Base-by-base conservation (phyloP, 192 early-diverging fungal species). In the Spizellomyces sp. region DNA sequence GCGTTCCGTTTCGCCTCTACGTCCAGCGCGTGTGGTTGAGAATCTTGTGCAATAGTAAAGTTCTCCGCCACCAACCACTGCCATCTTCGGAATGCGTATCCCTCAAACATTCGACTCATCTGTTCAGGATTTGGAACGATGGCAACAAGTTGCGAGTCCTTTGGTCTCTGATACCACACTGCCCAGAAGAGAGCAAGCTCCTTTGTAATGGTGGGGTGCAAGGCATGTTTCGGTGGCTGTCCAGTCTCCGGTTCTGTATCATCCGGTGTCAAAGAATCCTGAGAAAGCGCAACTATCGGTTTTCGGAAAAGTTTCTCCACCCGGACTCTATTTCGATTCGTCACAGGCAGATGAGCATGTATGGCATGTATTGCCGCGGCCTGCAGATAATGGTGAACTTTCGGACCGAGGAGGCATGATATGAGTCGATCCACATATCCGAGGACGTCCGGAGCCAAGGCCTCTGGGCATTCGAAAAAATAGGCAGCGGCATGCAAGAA, bases 341-440 rank as follows among this genome's bases (percentile, higher is more conserved):
- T 84, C n/a, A 76, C 56, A 8, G 79, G 76, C 8, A 86, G 36
- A 56, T 80, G 63, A 19, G 44, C 45, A 15, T 73, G 58, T 8
- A 86, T 41, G 48, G 69, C 56, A 17, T 81, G 77, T 3, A 86
- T 56, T 2, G 71, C 80, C 6, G 78, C 73, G 44, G 68, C 67
- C 45, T 81, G 74, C 6, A 86, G 56, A 14, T 70, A 57, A 21
- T 41, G 72, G 67, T 69, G 68, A 5, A 54, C 70, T 46, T 69
- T 54, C 12, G 58, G 41, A 41, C 36, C 9, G 6, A 85, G 62
- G 8, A 86, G 50, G 8, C 45, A 10, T 5, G 36, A 8, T 8
- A 84, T 71, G 15, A 86, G 62, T 9, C 9, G 44, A 62, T 84
- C 85, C 22, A 86, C 47, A 66, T 84, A 84, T 27, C 27, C 58